Conservation (phyloP, 2,329 filamentous ascomycete species). For the Lachnellula subtilissima region DNA sequence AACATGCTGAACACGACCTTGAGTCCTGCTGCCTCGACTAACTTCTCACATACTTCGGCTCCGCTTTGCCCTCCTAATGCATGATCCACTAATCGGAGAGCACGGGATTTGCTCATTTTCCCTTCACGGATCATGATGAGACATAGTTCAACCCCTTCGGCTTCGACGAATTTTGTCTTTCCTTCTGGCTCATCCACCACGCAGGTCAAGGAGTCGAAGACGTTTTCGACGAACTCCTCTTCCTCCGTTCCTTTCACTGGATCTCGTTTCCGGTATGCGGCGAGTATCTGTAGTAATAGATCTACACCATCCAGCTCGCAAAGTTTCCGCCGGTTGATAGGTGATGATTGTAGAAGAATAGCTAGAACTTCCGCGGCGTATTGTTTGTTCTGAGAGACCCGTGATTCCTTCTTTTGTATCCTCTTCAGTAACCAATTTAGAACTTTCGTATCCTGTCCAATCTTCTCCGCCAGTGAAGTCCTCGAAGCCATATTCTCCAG, state of each 20-base stretch:
- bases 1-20: slow-evolving; percentile 84
- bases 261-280: slow-evolving; percentile 79
- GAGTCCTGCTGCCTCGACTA: slow-evolving; percentile 80
- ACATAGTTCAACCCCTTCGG: slow-evolving; percentile 86
- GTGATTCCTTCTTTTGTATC: slow-evolving; percentile 62
- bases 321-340: slow-evolving; percentile 59
- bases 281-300: slow-evolving; percentile 73
- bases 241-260: slow-evolving; percentile 82
- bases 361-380: slow-evolving; percentile 90
- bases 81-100: slow-evolving; percentile 80
- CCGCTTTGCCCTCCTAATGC: slow-evolving; percentile 58
- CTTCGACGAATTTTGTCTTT: slow-evolving; percentile 78
- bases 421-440: slow-evolving; percentile 74
- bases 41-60: slow-evolving; percentile 61
- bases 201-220: slow-evolving; percentile 83
- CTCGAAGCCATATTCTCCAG: slow-evolving; percentile 82
- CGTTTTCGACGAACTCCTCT: slow-evolving; percentile 90
- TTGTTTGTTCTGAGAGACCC: slow-evolving; percentile 85
- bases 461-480: slow-evolving; percentile 60
- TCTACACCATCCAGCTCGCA: slow-evolving; percentile 69
- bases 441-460: slow-evolving; percentile 64
- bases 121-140: slow-evolving; percentile 89
- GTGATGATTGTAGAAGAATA: slow-evolving; percentile 75
- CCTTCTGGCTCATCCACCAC: slow-evolving; percentile 70
- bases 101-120: slow-evolving; percentile 73